Base-by-base conservation (phyloP, 768 basidiomycete species). In the Kwoniella heveanensis region DNA sequence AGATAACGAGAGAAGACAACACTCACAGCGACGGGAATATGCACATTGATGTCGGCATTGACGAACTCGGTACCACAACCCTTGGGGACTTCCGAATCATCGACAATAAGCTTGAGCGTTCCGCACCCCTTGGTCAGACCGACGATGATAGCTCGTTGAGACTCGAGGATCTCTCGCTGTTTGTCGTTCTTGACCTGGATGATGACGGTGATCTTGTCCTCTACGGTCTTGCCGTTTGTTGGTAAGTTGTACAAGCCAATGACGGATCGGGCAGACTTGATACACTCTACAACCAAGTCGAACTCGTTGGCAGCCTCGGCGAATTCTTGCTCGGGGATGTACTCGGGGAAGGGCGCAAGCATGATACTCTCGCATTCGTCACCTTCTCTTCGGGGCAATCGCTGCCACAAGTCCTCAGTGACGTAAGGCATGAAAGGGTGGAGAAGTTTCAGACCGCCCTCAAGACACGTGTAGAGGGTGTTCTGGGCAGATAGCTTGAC, bases 371-470 rank as follows among this genome's bases (percentile, higher is more conserved):
- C 86, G 10, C 89, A 90, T 9, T 84, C 68, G 77, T 97, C 93
- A 44, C 88, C 88, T 1, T 88, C 86, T 64, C 93, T 83, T 19
- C 94, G 84, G 0, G 94, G 93, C 1, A 99, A 83, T 27, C 96
- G 87, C 79, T 99, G 96, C 96, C 96, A 99, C 12, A 99, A 83
- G 79, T 98, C 96, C 81, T 99, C 96, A 3, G 96, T 97, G 30
- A 99, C 91, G 80, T 90, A 99, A 0, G 96, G 96, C 96, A 98
- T 99, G 83, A 98, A 93, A 0, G 96, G 96, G 79, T 98, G 96
- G 0, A 98, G 83, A 1, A 99, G 83, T 21, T 89, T 87, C 57
- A 99, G 83, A 10, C 94, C 96, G 64, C 88, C 82, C 72, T 99
- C 96, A 44, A 99, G 85, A 78, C 92, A 95, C 7, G 89, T 94